Conservation (phyloP, 169 alveolate species). For the Cryptosporidium muris region DNA sequence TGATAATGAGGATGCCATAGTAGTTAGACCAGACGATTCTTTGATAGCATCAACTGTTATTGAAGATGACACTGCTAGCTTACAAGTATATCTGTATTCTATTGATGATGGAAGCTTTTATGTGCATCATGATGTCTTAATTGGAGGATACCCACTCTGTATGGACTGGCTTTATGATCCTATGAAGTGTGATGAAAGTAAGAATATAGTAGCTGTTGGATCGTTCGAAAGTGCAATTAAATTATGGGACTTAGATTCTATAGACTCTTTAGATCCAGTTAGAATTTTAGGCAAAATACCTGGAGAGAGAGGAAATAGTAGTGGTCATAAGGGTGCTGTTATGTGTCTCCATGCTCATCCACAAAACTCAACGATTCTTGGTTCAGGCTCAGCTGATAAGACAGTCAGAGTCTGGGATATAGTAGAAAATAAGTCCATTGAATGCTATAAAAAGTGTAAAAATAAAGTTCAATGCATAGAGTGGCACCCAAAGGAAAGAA, state of each 20-base stretch:
- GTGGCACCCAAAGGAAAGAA: constrained; percentile 73
- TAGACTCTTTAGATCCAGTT: constrained; percentile 73
- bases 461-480: constrained; percentile 75
- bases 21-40: constrained; percentile 66
- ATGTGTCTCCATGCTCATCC: constrained; percentile 63
- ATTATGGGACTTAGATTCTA: constrained; percentile 73
- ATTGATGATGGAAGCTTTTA: constrained; percentile 74
- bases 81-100: constrained; percentile 76
- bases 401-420: constrained; percentile 90
- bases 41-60: constrained; percentile 72
- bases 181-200: background rate
- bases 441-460: constrained; percentile 84
- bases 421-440: constrained; percentile 84
- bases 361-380: constrained; percentile 73
- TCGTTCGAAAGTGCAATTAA: constrained; percentile 70
- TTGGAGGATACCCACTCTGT: constrained; percentile 74
- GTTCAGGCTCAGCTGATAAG: constrained; percentile 91
- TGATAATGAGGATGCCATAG: constrained; percentile 75
- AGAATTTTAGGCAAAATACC: constrained; percentile 5
- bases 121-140: constrained; percentile 76
- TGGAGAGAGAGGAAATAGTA: background rate
- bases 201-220: constrained; percentile 72
- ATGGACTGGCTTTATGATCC: constrained; percentile 71
- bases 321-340: constrained; percentile 72
- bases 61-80: constrained; percentile 73